Evolutionary conservation across 2,329 filamentous ascomycete species (phyloP).

Genomic region (Trichophyton simii): DNA sequence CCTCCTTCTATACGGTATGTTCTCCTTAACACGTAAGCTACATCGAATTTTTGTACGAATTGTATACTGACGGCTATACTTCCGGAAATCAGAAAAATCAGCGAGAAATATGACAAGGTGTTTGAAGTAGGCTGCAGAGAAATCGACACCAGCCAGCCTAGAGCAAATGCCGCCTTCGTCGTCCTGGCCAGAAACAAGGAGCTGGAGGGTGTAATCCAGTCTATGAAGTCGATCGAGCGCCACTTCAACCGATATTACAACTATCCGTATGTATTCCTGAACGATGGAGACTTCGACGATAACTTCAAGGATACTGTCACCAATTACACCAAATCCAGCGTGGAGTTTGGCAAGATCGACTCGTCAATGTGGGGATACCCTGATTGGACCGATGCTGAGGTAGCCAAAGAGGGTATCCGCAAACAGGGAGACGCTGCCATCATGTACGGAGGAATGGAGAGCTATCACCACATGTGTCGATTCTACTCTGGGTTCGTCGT

Average conservation of each 20-base stretch:
- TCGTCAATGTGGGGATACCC: slow-evolving; percentile 90
- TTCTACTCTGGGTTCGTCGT: slow-evolving; percentile 84
- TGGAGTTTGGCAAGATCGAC: slow-evolving; percentile 91
- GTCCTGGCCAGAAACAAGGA: slow-evolving; percentile 94
- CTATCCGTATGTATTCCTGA: slow-evolving; percentile 96
- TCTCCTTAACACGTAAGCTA: background rate
- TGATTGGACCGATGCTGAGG: slow-evolving; percentile 88
- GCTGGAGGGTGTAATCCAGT: slow-evolving; percentile 88
- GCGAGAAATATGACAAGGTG: slow-evolving; percentile 91
- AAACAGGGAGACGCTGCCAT: slow-evolving; percentile 95
- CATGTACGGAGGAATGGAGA: slow-evolving; percentile 98
- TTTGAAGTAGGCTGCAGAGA: slow-evolving; percentile 78
- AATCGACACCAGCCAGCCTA: slow-evolving; percentile 61
- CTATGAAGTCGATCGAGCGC: slow-evolving; percentile 91
- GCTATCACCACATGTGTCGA: slow-evolving; percentile 97
- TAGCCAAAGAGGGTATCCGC: slow-evolving; percentile 87
- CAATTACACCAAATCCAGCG: slow-evolving; percentile 76
- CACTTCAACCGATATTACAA: slow-evolving; percentile 99
- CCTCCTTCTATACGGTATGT: slow-evolving; percentile 79
- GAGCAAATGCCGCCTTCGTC: slow-evolving; percentile 90
- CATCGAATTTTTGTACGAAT: too few relatives aligned
- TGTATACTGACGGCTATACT: background rate
- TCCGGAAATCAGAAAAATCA: slow-evolving; percentile 65
- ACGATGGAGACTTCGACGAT: slow-evolving; percentile 93
- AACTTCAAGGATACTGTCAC: slow-evolving; percentile 77